Evolutionary conservation across 2,329 filamentous ascomycete genomes (phyloP), one percentile per base, ranked within the genome.

Genomic region (Ophiostoma fasciatum): DNA sequence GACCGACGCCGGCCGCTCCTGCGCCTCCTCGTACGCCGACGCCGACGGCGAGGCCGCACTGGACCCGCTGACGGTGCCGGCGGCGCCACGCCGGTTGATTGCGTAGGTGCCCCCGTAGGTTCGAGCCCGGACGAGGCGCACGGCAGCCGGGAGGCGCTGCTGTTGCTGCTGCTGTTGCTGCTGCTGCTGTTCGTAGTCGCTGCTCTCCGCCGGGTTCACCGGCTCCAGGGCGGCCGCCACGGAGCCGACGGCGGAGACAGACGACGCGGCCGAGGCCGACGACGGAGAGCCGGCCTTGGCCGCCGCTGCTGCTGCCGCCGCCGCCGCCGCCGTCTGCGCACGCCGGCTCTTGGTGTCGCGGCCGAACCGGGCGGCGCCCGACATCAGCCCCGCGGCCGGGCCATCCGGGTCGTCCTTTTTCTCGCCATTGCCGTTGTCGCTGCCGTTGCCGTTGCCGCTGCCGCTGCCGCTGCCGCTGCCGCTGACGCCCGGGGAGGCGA

Each of bases 231-330:
- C 31, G 28, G 36, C 38, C 19, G 36, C 29, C 23, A 38, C 26
- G 14, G 38, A 40, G 5, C 38, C 37, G 23, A 36, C 40, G 19
- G 33, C 25, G 22, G 38, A 40, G 28, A 40, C 34, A 18, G 38
- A 40, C 20, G 34, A 40, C 26, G n/a, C n/a, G n/a, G 38, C 38
- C 15, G 36, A 37, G n/a, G 28, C 25, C 7, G 41, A 35, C 19
- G 28, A 18, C 12, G 41, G 34, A 11, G 31, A 22, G 22, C n/a
- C 10, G 20, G 38, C 27, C 9, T 30, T 15, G 14, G 28, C 15
- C 22, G 35, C 37, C n/a, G 31, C 7, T 5, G 25, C 15, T 5
- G 13, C 19, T 15, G 15, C 15, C 20, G 21, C 33, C 15, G 18
- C 19, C 5, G 38, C 31, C 4, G 20, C 27, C 18, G n/a, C 4